A percentile compares a stretch with the other conserved stretches of the same genome.
phyloP scores from a whole-genome alignment of 768 basidiomycete species.

The Trametes cingulata region DNA sequence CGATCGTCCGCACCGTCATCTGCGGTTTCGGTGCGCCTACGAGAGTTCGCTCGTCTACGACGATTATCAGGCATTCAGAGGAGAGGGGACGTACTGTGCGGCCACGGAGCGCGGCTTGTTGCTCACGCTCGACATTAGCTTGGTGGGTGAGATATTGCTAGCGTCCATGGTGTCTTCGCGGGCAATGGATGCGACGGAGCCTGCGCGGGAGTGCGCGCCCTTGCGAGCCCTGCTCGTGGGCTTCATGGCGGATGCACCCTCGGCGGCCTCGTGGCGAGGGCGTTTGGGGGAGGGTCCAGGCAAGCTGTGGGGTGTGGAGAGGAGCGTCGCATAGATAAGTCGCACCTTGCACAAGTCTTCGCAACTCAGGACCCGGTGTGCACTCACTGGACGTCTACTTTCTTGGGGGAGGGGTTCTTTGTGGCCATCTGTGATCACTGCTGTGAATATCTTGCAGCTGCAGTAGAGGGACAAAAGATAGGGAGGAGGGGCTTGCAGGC shows the following conservation, averaged over 20 bases:
- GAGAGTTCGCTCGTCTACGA: background rate
- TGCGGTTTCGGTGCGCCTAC: slow-evolving; percentile 21
- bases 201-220: slow-evolving; percentile 20
- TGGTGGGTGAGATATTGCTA: slow-evolving; percentile 6
- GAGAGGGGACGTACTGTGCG: slow-evolving; percentile 7
- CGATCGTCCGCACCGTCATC: slow-evolving; percentile 46
- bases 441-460: background rate
- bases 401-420: slow-evolving; percentile 29
- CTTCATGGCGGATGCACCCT: slow-evolving; percentile 22
- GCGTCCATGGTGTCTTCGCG: slow-evolving; percentile 17
- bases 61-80: too few relatives aligned
- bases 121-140: slow-evolving; percentile 12
- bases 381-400: slow-evolving; percentile 37
- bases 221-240: slow-evolving; percentile 25
- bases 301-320: too few relatives aligned
- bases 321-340: background rate
- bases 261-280: slow-evolving; percentile 7
- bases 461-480: background rate
- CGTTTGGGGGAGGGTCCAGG: slow-evolving; percentile 26
- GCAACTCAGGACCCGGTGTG: background rate
- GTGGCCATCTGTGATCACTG: slow-evolving; percentile 9
- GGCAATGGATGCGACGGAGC: slow-evolving; percentile 22
- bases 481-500: background rate
- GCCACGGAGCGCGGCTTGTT: slow-evolving; percentile 12
- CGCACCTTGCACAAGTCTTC: background rate